Evolutionary conservation across 2,329 filamentous ascomycete genomes (phyloP).

Genomic region (Pleurostoma richardsiae): DNA sequence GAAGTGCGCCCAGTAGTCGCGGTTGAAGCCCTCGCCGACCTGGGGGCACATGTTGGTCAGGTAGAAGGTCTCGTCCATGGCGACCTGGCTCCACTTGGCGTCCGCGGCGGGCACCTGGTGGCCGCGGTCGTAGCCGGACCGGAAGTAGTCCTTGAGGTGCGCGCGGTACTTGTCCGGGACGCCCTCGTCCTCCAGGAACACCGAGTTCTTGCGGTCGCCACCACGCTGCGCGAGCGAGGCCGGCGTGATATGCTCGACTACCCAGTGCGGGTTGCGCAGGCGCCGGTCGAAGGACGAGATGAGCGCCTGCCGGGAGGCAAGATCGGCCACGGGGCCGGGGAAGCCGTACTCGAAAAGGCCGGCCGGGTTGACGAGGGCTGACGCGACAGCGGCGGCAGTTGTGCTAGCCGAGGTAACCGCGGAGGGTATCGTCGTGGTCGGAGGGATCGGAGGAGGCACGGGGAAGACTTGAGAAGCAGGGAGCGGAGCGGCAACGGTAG

Average conservation of each 20-base stretch:
- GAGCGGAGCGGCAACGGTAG: conserved; percentile 30
- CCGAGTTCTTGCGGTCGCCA: conserved; percentile 78
- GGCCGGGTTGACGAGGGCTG: conserved; percentile 62
- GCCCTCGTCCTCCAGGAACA: conserved; percentile 73
- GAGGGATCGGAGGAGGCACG: conserved; percentile 20
- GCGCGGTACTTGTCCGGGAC: conserved; percentile 87
- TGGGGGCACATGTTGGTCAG: conserved; percentile 98
- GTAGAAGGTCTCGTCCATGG: conserved; percentile 93
- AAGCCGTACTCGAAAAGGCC: conserved; percentile 85
- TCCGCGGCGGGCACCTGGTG: conserved; percentile 97
- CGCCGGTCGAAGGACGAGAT: conserved; percentile 88
- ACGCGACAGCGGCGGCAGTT: conserved; percentile 19
- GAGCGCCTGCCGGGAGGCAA: conserved; percentile 70
- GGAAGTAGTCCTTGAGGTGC: conserved; percentile 88
- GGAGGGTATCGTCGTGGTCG: conserved; percentile 9
- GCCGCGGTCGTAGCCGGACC: conserved; percentile 89
- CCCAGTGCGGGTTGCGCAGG: conserved; percentile 89
- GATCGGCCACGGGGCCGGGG: conserved; percentile 82
- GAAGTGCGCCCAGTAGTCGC: conserved; percentile 98
- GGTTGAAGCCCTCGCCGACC: conserved; percentile 96
- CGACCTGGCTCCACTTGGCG: conserved; percentile 88
- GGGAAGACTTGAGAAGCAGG: conserved; percentile 55
- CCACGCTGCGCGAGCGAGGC: conserved; percentile 69
- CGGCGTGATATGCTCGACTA: conserved; percentile 92
- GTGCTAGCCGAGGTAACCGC: conserved; percentile 1